Base-by-base conservation (phyloP, 331 rosid species). In the Acacia concinna region DNA sequence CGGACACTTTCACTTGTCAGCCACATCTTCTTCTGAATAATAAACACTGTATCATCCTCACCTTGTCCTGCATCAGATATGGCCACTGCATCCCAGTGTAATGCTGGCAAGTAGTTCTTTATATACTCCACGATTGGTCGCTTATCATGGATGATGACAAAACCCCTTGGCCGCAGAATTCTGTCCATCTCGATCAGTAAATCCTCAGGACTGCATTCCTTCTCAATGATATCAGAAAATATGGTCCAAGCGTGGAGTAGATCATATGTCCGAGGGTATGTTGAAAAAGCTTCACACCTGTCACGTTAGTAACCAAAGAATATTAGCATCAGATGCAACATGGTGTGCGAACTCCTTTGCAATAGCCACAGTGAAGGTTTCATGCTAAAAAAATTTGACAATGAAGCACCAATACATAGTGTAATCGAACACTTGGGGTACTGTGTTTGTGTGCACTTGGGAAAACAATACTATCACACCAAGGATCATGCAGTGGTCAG, bases 201-300 rank as follows among this genome's bases (percentile, higher is more conserved):
- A 84, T 91, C 94, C 82, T 86, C 90, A 3, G 82, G 77, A 78
- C 90, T 88, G 74, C 97, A 91, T 68, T 72, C 89, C 71, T 87
- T 88, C 83, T 75, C 86, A 77, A 82, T 87, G n/a, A 91, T 84
- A 74, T 89, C 87, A 35, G 94, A 91, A 84, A 90, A 87, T 37
- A 88, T 73, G 54, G 82, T 86, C 92, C 89, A 90, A 28, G 91
- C 92, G 83, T 91, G 97, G 57, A 88, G 94, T 44, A 88, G 78
- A 81, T 91, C 94, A 41, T 84, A 91, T 27, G 97, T 90, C 38
- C 90, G 87, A 59, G 94, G 94, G 81, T 91, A 90, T 12, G 90
- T 90, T 65, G 94, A 91, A 75, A 86, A 90, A 27, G 92, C 87
- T 79, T 91, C 94, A 40, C 93, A 91, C 91, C 87, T 88, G 89